A percentile compares a stretch with the other conserved stretches of the same genome.
Evolutionary conservation across 352 stramenopile genomes (phyloP).

Genomic region (Thraustochytrium striatum): DNA sequence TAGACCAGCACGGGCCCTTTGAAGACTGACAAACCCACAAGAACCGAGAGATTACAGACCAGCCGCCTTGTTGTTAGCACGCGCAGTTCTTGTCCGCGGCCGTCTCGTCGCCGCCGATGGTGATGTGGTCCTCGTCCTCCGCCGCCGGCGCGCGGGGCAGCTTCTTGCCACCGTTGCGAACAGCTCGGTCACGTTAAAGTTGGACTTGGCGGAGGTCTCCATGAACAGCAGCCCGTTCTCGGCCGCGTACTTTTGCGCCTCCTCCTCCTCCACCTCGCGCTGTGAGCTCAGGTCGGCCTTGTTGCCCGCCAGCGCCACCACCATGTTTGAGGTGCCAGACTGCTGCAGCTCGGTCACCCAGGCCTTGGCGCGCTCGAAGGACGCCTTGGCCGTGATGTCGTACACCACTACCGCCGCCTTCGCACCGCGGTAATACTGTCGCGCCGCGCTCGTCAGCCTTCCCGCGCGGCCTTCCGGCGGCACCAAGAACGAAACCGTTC

Average conservation of each 20-base stretch:
- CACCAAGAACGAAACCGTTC: not conserved
- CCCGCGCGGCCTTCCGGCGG: not conserved
- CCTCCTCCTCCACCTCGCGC: slow-evolving; percentile 82
- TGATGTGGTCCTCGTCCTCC: slow-evolving; percentile 32
- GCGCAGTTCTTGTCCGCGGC: not conserved
- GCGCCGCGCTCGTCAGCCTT: not conserved
- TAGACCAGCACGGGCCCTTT: too few relatives aligned
- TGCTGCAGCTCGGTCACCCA: slow-evolving; percentile 99
- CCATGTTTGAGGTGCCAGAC: slow-evolving; percentile 91
- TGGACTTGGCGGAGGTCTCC: slow-evolving; percentile 98
- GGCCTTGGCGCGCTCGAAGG: slow-evolving; percentile 93
- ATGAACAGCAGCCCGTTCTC: slow-evolving; percentile 98
- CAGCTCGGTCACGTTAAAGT: slow-evolving; percentile 96
- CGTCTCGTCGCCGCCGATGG: not conserved
- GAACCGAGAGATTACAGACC: too few relatives aligned
- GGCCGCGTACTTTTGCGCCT: slow-evolving; percentile 94
- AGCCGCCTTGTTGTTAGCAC: slow-evolving; percentile 22
- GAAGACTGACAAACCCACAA: too few relatives aligned
- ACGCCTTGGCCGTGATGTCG: slow-evolving; percentile 94
- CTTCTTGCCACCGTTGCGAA: slow-evolving; percentile 64
- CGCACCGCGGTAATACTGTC: slow-evolving; percentile 87
- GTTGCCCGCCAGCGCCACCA: slow-evolving; percentile 91
- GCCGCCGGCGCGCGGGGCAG: slow-evolving; percentile 4
- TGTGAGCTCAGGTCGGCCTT: slow-evolving; percentile 95
- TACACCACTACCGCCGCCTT: slow-evolving; percentile 93